A percentile compares a stretch with the other conserved stretches of the same genome.
These are phyloP conservation scores for Syzygium aromaticum DNA, from an alignment of 345 rosid genomes.

Conservation along the genomic window DNA sequence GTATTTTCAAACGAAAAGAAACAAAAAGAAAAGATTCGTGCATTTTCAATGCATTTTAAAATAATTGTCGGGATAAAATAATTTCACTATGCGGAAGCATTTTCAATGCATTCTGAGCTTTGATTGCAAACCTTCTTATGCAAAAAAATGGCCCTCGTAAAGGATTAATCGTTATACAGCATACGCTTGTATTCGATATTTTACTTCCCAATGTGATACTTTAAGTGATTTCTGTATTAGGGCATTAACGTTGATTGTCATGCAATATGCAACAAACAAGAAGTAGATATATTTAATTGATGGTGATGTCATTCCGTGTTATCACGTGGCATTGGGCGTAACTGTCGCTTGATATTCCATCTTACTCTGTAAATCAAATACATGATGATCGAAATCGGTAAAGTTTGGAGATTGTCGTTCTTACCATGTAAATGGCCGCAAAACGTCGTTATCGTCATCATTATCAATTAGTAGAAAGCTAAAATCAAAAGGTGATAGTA, in stretches of 20 bases:
- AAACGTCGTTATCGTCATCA: background rate
- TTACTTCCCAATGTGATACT: background rate
- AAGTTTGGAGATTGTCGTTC: background rate
- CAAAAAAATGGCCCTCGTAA: too few species aligned
- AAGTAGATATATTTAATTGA: too few species aligned
- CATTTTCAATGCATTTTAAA: too few species aligned
- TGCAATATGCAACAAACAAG: too few species aligned
- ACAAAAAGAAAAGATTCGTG: too few species aligned
- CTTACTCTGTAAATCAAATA: background rate
- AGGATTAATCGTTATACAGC: too few species aligned
- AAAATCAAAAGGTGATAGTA: background rate
- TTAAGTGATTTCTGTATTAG: background rate
- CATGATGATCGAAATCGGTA: background rate
- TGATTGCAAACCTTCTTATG: too few species aligned
- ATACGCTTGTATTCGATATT: too few species aligned
- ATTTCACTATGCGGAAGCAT: too few species aligned
- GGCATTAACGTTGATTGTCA: background rate
- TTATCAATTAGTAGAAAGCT: background rate
- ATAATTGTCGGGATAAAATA: too few species aligned
- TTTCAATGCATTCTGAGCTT: too few species aligned
- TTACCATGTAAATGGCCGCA: background rate
- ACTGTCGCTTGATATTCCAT: background rate
- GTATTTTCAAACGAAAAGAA: too few species aligned
- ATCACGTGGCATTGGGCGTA: background rate
- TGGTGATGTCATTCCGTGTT: accelerated